phyloP scores from a whole-genome alignment of 2,329 filamentous ascomycete genomes.

The Trichoderma simmonsii region DNA sequence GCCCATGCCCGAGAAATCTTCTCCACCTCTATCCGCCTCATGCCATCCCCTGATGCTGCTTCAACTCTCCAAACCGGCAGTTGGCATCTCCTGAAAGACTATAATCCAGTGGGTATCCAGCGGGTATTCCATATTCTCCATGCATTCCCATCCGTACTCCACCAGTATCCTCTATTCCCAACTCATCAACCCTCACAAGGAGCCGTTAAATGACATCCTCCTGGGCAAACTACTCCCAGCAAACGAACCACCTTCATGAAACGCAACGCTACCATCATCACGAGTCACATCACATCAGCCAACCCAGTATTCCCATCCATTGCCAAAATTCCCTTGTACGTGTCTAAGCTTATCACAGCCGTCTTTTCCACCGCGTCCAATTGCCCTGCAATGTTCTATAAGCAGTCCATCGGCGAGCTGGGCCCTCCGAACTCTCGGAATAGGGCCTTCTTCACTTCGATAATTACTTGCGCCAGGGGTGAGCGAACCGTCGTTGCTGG shows the following conservation, averaged over 20 bases:
- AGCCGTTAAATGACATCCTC: background rate
- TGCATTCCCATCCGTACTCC: no score
- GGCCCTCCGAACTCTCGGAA: background rate
- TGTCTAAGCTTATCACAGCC: background rate
- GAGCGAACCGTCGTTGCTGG: background rate
- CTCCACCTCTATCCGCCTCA: background rate
- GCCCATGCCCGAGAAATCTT: background rate
- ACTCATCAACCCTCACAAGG: background rate
- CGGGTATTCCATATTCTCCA: background rate
- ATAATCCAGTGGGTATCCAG: background rate
- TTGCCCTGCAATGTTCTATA: background rate
- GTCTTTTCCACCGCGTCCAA: background rate
- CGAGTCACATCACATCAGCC: background rate
- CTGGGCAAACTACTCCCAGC: background rate
- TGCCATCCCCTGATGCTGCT: background rate
- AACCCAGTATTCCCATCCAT: background rate
- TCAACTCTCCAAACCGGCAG: background rate
- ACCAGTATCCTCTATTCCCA: background rate
- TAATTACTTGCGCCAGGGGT: background rate
- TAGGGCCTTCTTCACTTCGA: background rate
- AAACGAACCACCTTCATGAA: background rate
- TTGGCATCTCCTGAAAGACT: background rate
- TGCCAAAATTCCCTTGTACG: background rate
- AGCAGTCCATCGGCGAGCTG: background rate
- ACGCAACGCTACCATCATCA: no score